These are phyloP conservation scores for Durio zibethinus DNA, from an alignment of 345 rosid genomes.

Conservation along the genomic window DNA sequence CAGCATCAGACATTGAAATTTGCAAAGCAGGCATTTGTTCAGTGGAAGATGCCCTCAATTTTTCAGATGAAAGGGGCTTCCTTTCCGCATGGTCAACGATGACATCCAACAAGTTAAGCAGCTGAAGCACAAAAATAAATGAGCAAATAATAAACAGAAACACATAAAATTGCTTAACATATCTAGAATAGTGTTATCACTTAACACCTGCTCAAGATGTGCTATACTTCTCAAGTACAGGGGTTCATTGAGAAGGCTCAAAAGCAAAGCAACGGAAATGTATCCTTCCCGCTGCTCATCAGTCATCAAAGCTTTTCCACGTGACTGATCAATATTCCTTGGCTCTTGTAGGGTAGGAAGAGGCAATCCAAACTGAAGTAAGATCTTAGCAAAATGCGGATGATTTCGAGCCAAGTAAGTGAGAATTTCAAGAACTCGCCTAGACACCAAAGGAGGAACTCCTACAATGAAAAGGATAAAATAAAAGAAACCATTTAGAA, in stretches of 20 bases:
- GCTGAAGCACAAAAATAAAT: slow-evolving; percentile 41
- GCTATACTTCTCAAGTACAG: slow-evolving; percentile 90
- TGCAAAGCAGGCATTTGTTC: slow-evolving; percentile 41
- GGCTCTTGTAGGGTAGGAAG: slow-evolving; percentile 38
- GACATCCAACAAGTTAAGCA: slow-evolving; percentile 85
- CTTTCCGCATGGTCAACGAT: slow-evolving; percentile 69
- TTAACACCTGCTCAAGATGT: slow-evolving; percentile 95
- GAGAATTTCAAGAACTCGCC: slow-evolving; percentile 84
- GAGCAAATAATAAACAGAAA: slow-evolving; percentile 9
- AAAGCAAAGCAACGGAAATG: slow-evolving; percentile 66
- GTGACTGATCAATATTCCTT: slow-evolving; percentile 40
- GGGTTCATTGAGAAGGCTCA: slow-evolving; percentile 89
- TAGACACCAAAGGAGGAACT: slow-evolving; percentile 87
- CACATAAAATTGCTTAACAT: background rate
- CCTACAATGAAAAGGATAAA: slow-evolving; percentile 38
- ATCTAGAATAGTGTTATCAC: slow-evolving; percentile 21
- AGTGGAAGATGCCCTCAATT: slow-evolving; percentile 39
- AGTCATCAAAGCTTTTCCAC: slow-evolving; percentile 68
- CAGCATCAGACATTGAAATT: slow-evolving; percentile 36
- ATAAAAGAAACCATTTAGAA: background rate
- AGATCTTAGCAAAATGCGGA: slow-evolving; percentile 69
- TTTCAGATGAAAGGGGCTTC: slow-evolving; percentile 50
- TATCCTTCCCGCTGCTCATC: slow-evolving; percentile 48
- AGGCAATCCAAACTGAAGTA: slow-evolving; percentile 65
- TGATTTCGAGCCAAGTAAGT: slow-evolving; percentile 87